Base-by-base conservation (phyloP, 352 stramenopile species). In the Globisporangium takayamanum region DNA sequence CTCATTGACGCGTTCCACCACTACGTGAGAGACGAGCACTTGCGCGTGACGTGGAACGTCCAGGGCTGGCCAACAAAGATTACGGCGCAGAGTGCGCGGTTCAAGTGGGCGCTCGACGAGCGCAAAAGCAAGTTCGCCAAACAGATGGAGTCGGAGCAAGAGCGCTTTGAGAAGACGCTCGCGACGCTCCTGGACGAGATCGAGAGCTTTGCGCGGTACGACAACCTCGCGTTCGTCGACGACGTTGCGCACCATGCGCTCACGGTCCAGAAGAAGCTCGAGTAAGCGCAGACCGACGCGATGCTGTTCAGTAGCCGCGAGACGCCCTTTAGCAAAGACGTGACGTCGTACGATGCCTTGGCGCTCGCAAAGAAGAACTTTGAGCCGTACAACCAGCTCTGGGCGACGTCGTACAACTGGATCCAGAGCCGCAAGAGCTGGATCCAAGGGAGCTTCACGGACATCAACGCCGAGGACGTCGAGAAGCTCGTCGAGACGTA, bases 61-160 rank as follows among this genome's bases (percentile, higher is more conserved):
- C 84, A 96, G 53, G 85, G 87, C 14, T 97, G 88, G 80, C 93
- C 93, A 1, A 88, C 79, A n/a, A 93, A 94, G 57, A 92, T 98
- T 36, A 39, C 82, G 6, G 76, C 85, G 10, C 88, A 97, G 57
- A 91, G 85, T 51, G 64, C 78, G 5, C 72, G 80, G 1, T 89
- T 92, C 57, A 90, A 94, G 39, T 78, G 67, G 26, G 76, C 74
- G 3, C 72, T 95, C 5, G 81, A 94, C 6, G 76, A 95, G 45
- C 84, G 81, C 12, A 97, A 97, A 57, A 65, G 71, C 7, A 87
- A 88, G 55, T 97, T 97, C 59, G 75, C 89, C 6, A 92, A 96
- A 54, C 85, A 97, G 54, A 98, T 98, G 92, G 84, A 97, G 52
- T 89, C 89, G 0, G 94, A 98, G 62, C 94, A 98, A 63, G 83